Conservation (phyloP, 106 monocot species). For the Gastrodia elata region DNA sequence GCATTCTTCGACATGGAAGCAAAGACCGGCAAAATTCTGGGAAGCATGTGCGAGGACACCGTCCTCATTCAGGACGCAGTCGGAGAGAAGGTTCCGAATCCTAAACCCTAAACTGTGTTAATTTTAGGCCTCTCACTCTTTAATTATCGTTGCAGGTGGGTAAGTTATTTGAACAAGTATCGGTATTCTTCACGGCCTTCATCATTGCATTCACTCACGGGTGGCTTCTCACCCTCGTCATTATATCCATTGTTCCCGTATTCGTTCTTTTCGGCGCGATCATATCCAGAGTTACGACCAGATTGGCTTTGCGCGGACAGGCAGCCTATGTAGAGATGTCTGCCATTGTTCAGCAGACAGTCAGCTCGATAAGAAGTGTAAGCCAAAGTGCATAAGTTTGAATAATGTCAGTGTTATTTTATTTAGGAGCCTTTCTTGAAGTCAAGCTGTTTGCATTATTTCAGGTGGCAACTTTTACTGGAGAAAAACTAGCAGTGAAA, state of each 20-base stretch:
- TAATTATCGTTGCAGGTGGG: constrained; percentile 26
- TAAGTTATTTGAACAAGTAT: constrained; percentile 31
- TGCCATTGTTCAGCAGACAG: constrained; percentile 31
- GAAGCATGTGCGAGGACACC: constrained; percentile 66
- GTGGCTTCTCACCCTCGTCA: constrained; percentile 41
- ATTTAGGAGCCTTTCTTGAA: background rate
- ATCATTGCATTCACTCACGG: constrained; percentile 33
- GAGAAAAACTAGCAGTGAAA: constrained; percentile 44
- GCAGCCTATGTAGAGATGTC: constrained; percentile 33
- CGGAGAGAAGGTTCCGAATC: constrained; percentile 53
- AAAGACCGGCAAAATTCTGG: constrained; percentile 53
- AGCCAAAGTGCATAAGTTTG: background rate
- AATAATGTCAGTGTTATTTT: background rate
- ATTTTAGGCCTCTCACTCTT: background rate
- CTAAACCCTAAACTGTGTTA: background rate
- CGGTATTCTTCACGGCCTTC: constrained; percentile 39
- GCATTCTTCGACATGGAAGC: constrained; percentile 70
- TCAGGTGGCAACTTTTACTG: constrained; percentile 78
- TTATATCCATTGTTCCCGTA: constrained; percentile 30
- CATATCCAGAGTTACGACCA: constrained; percentile 12
- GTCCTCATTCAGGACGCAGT: constrained; percentile 70
- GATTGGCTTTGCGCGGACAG: constrained; percentile 28
- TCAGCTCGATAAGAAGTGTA: constrained; percentile 49
- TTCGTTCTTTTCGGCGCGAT: constrained; percentile 22
- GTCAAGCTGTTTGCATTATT: background rate